Percentiles rank a stretch among this genome's conserved stretches.
These are phyloP conservation scores for Chimonanthus salicifolius DNA, from an alignment of 164 flowering plant genomes.

Conservation along the genomic window DNA sequence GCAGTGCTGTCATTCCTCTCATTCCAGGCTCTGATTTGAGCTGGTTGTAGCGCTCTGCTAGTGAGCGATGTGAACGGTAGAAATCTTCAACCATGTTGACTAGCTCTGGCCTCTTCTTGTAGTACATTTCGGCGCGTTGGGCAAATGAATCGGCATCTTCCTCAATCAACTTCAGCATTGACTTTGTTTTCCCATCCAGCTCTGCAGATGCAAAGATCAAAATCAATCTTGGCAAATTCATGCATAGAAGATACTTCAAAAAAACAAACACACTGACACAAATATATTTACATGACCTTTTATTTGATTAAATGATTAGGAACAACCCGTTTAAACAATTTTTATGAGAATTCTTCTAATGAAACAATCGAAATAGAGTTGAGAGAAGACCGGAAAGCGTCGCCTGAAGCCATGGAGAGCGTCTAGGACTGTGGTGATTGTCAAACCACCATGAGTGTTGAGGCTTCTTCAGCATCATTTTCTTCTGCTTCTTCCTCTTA, in stretches of 20 bases:
- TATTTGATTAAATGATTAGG: background rate
- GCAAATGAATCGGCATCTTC: conserved; percentile 88
- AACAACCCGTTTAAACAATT: background rate
- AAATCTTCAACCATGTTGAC: conserved; percentile 83
- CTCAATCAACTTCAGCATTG: conserved; percentile 76
- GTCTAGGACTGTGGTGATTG: conserved; percentile 43
- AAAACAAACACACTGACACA: too few species aligned
- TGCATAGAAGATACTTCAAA: background rate
- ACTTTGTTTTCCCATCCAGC: conserved; percentile 65
- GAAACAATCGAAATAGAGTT: background rate
- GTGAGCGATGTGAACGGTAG: conserved; percentile 68
- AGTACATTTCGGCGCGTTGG: conserved; percentile 90
- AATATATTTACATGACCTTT: too few species aligned
- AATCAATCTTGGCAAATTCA: background rate
- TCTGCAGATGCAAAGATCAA: conserved; percentile 26
- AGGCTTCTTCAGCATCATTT: conserved; percentile 23
- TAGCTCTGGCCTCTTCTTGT: conserved; percentile 83
- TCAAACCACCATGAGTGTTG: conserved; percentile 79
- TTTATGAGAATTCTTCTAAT: background rate
- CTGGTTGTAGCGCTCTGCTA: conserved; percentile 75
- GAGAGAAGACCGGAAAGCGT: conserved; percentile 48
- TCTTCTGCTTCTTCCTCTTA: conserved; percentile 10
- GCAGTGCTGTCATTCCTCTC: conserved; percentile 22
- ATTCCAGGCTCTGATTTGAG: conserved; percentile 43
- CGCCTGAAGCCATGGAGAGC: conserved; percentile 74